phyloP scores from a whole-genome alignment of 768 basidiomycete species.

The Candolleomyces eurysporus region DNA sequence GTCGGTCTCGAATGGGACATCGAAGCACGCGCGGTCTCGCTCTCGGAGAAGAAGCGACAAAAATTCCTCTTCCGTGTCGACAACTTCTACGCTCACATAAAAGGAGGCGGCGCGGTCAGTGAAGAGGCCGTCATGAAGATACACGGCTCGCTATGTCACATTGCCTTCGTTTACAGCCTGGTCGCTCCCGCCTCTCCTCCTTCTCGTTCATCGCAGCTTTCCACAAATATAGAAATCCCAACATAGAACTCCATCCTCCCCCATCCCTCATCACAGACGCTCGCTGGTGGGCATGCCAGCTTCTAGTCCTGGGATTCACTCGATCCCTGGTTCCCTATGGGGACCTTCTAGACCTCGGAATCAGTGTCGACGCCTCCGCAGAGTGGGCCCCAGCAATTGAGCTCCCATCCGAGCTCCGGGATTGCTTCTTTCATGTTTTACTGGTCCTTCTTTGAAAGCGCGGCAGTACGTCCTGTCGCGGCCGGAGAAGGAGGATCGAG shows the following conservation, averaged over 20 bases:
- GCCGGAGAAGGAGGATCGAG: not conserved
- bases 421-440: not conserved
- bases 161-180: slow-evolving; percentile 27
- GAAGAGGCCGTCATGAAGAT: slow-evolving; percentile 26
- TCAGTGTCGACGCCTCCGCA: slow-evolving; percentile 27
- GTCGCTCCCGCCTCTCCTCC: slow-evolving; percentile 25
- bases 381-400: slow-evolving; percentile 20
- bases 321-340: slow-evolving; percentile 8
- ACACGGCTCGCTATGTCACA: slow-evolving; percentile 33
- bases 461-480: not conserved
- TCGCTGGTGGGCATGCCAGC: no score
- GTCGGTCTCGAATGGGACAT: slow-evolving; percentile 39
- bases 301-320: not conserved
- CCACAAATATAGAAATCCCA: slow-evolving; percentile 6
- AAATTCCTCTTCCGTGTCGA: slow-evolving; percentile 18
- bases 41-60: slow-evolving; percentile 27
- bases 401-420: not conserved
- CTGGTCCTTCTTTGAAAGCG: not conserved
- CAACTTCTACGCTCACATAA: not conserved
- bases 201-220: slow-evolving; percentile 21
- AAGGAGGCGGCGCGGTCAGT: slow-evolving; percentile 1
- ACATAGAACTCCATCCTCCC: slow-evolving; percentile 13
- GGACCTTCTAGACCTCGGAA: slow-evolving; percentile 8
- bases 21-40: slow-evolving; percentile 18
- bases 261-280: not conserved